These are phyloP conservation scores for Linnemannia elongata DNA, from an alignment of 192 early-diverging fungal species.

Conservation along the genomic window DNA sequence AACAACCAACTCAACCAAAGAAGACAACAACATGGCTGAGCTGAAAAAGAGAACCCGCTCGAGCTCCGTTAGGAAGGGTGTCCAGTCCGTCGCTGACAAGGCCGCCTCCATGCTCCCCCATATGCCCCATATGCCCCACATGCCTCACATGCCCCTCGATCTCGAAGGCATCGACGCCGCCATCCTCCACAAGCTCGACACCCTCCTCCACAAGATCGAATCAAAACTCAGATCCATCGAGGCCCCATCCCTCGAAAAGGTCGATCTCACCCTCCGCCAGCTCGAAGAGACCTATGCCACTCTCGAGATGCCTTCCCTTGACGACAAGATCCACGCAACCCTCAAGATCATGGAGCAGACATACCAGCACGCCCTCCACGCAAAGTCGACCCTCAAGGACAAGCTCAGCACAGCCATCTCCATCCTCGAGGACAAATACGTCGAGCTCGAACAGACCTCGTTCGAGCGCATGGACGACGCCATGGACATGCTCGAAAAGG, in stretches of 20 bases:
- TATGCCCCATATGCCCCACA: conserved; percentile 2
- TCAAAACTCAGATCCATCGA: conserved; percentile 47
- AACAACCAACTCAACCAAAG: neutral
- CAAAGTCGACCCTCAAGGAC: conserved; percentile 37
- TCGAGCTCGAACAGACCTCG: conserved; percentile 55
- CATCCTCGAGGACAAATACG: conserved; percentile 55
- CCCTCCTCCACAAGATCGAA: conserved; percentile 46
- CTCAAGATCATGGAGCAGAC: conserved; percentile 45
- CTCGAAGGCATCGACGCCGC: conserved; percentile 52
- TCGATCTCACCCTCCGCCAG: conserved; percentile 57
- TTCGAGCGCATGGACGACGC: conserved; percentile 66
- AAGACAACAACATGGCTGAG: conserved; percentile 35
- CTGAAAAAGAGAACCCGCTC: conserved; percentile 49
- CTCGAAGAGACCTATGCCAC: conserved; percentile 64
- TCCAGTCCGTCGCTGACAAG: conserved; percentile 51
- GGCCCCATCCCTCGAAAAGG: conserved; percentile 52
- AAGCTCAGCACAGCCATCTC: conserved; percentile 43
- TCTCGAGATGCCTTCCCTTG: conserved; percentile 51
- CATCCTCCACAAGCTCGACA: conserved; percentile 52
- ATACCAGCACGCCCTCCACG: conserved; percentile 50
- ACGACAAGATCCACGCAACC: conserved; percentile 42
- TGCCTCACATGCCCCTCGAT: conserved; percentile 25
- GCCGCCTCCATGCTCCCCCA: conserved; percentile 44
- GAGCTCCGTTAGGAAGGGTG: conserved; percentile 43
- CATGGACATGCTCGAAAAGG: conserved; percentile 66